phyloP scores from a whole-genome alignment of 2,329 filamentous ascomycete genomes.

The Coleophoma eucalyptorum region DNA sequence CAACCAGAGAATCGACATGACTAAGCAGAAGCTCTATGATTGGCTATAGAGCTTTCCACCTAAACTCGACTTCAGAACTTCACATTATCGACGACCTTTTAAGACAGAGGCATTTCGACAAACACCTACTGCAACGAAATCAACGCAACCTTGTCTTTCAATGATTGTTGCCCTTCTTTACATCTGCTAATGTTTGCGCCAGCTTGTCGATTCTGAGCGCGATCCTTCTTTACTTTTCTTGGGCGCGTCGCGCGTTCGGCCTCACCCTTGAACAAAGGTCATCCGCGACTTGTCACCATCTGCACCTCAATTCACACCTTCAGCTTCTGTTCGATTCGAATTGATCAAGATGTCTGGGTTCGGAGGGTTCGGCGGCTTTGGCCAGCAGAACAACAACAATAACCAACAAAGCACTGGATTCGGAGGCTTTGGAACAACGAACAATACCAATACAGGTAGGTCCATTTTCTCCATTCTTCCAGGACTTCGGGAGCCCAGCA shows the following conservation, averaged over 20 bases:
- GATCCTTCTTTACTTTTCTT: conserved; percentile 12
- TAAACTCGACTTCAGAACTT: conserved; percentile 4
- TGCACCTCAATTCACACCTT: conserved; percentile 6
- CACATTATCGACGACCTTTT: conserved; percentile 4
- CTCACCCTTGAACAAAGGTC: conserved; percentile 11
- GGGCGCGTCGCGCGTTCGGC: conserved; percentile 18
- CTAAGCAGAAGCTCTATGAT: neutral
- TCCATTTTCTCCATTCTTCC: conserved; percentile 11
- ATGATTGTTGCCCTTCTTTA: conserved; percentile 18
- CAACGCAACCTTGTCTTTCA: conserved; percentile 6
- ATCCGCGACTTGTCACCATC: conserved; percentile 8
- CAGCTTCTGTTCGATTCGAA: conserved; percentile 6
- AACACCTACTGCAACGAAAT: conserved; percentile 6
- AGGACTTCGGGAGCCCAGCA: conserved; percentile 7
- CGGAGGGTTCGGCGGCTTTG: conserved; percentile 55
- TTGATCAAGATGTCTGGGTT: conserved; percentile 25
- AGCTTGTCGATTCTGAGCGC: conserved; percentile 19
- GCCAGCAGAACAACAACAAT: conserved; percentile 50
- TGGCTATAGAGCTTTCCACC: neutral
- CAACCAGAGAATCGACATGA: neutral
- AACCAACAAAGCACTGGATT: conserved; percentile 45
- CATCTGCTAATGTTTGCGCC: conserved; percentile 23
- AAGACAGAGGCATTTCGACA: conserved; percentile 9
- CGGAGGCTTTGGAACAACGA: conserved; percentile 44
- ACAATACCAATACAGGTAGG: conserved; percentile 29